Percentiles rank a stretch among this genome's conserved stretches.
Evolutionary conservation across 108 stramenopile species (phyloP).

Genomic region (Nitzschia palea): DNA sequence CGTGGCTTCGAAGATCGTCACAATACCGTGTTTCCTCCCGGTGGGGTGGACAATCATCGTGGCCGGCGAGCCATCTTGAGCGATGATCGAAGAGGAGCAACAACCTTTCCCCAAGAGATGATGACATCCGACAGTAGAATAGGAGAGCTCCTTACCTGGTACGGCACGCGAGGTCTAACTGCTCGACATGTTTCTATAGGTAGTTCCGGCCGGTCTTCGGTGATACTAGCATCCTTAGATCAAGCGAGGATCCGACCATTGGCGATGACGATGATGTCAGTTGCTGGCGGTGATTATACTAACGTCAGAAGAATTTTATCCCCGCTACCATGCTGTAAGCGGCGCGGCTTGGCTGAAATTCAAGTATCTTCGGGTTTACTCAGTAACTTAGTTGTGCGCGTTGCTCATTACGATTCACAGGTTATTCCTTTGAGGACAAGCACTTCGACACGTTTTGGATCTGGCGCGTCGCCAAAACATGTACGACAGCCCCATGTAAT

Average conservation of each 20-base stretch:
- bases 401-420: conserved; percentile 1
- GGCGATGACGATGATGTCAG: too few relatives aligned
- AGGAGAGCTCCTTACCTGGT: conserved; percentile 2
- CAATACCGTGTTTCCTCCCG: too few relatives aligned
- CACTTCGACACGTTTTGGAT: neutral
- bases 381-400: conserved; percentile 19
- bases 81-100: neutral
- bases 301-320: neutral
- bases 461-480: neutral
- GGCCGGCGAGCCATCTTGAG: neutral
- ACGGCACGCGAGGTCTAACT: neutral
- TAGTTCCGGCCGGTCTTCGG: too few relatives aligned
- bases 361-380: conserved; percentile 3
- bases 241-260: too few relatives aligned
- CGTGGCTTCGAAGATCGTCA: neutral
- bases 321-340: conserved; percentile 16
- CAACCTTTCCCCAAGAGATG: conserved; percentile 13
- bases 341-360: conserved; percentile 13
- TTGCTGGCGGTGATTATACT: neutral
- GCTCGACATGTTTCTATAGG: too few relatives aligned
- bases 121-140: conserved; percentile 6
- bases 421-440: neutral
- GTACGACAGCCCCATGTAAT: neutral
- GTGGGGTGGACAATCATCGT: too few relatives aligned
- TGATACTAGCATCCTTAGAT: too few relatives aligned